Conservation (phyloP, 805 yeast genomes). For the Lachancea mirantina region DNA sequence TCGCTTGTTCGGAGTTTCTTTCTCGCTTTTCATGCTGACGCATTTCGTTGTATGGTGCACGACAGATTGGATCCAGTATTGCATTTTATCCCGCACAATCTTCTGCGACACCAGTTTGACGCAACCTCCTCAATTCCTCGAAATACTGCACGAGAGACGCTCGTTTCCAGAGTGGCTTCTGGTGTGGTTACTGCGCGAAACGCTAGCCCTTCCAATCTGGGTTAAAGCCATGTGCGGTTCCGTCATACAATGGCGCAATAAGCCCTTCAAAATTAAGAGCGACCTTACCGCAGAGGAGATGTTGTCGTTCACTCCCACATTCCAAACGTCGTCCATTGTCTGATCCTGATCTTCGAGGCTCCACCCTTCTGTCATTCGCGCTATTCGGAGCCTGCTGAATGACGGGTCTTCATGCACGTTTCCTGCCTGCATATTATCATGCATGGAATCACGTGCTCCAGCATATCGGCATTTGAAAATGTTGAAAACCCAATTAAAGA, state of each 20-base stretch:
- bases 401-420: no score
- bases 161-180: conserved; percentile 24
- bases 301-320: no score
- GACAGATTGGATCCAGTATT: conserved; percentile 56
- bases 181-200: conserved; percentile 64
- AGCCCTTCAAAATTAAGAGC: conserved; percentile 61
- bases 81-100: conserved; percentile 33
- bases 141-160: conserved; percentile 15
- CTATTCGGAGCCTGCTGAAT: no score
- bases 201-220: conserved; percentile 81
- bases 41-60: conserved; percentile 59
- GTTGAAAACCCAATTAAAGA: no score
- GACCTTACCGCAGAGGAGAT: conserved; percentile 69
- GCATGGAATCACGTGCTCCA: no score
- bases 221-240: conserved; percentile 70
- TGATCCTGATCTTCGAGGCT: no score
- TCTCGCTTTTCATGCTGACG: conserved; percentile 34
- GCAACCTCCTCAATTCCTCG: conserved; percentile 28
- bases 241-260: conserved; percentile 70
- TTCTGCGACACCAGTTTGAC: conserved; percentile 19
- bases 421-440: no score
- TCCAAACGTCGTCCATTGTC: no score
- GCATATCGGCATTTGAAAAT: no score
- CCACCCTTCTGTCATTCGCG: no score
- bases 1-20: conserved; percentile 34